Evolutionary conservation across 495 filamentous ascomycete species (phyloP).

Genomic region (Neurospora sp.): DNA sequence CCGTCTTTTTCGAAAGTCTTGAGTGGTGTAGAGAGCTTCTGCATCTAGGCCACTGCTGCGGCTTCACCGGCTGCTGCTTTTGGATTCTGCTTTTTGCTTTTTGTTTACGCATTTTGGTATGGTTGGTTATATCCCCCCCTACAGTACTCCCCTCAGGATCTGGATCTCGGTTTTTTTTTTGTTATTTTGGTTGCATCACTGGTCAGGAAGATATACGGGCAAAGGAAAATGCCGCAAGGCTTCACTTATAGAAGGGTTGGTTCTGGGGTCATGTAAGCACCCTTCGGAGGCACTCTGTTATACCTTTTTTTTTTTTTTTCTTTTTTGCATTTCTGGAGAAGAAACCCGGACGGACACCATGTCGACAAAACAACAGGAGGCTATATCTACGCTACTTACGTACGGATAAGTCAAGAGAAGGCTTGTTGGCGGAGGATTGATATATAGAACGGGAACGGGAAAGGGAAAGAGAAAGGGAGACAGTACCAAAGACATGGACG

Average conservation of each 20-base stretch:
- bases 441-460: neutral
- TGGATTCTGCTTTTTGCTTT: neutral
- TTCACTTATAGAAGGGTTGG: neutral
- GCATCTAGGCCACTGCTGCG: too few species aligned
- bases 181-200: neutral
- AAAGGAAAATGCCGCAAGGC: neutral
- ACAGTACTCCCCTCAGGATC: neutral
- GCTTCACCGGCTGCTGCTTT: neutral
- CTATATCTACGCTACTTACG: neutral
- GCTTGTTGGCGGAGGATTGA: neutral
- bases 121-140: neutral
- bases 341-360: neutral
- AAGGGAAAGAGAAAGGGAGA: neutral
- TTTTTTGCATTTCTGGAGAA: neutral
- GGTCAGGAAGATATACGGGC: neutral
- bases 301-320: neutral
- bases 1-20: too few species aligned
- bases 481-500: neutral
- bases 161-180: neutral
- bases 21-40: too few species aligned
- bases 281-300: slow-evolving; percentile 6
- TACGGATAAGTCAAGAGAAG: neutral
- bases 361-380: neutral
- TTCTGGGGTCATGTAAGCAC: neutral
- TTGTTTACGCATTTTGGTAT: neutral